Percentiles rank a stretch among this genome's conserved stretches.
Conservation (phyloP, 345 rosid genomes). For the Arabidopsis suecica region DNA sequence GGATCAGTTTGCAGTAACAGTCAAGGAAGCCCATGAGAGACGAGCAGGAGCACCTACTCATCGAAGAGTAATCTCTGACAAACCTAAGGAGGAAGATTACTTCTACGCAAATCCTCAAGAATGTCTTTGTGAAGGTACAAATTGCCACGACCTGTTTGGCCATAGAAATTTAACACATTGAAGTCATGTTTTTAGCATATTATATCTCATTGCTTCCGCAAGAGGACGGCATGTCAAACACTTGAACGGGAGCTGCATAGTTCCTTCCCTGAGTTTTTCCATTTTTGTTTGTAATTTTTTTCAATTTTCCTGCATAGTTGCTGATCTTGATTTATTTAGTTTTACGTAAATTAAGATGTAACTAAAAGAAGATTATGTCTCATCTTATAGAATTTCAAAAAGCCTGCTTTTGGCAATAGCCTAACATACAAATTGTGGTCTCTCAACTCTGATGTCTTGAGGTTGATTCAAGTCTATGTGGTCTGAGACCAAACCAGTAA, state of each 20-base stretch:
- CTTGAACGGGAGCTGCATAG: conserved; percentile 32
- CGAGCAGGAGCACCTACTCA: conserved; percentile 75
- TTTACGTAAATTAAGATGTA: conserved; percentile 47
- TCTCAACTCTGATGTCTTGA: conserved; percentile 5
- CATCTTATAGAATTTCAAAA: conserved; percentile 40
- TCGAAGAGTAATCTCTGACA: conserved; percentile 69
- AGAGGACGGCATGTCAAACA: conserved; percentile 38
- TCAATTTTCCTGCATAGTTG: conserved; percentile 43
- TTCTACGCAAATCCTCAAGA: conserved; percentile 96
- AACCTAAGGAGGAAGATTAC: conserved; percentile 98
- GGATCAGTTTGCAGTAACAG: conserved; percentile 69
- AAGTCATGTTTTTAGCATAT: conserved; percentile 38
- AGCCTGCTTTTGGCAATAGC: conserved; percentile 37
- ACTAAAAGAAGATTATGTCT: conserved; percentile 42
- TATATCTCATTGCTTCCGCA: conserved; percentile 32
- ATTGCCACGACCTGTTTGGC: conserved; percentile 63
- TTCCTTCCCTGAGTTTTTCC: conserved; percentile 34
- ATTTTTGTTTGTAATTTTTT: conserved; percentile 43
- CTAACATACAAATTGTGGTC: conserved; percentile 34
- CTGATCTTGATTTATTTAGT: conserved; percentile 42
- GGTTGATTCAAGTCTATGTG: conserved; percentile 23
- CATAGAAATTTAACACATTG: conserved; percentile 42
- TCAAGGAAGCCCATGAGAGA: conserved; percentile 65
- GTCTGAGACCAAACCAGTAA: conserved; percentile 24
- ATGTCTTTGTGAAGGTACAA: conserved; percentile 75